Evolutionary conservation across 23 red algal species (phyloP).

Genomic region (Gracilariopsis chorda): DNA sequence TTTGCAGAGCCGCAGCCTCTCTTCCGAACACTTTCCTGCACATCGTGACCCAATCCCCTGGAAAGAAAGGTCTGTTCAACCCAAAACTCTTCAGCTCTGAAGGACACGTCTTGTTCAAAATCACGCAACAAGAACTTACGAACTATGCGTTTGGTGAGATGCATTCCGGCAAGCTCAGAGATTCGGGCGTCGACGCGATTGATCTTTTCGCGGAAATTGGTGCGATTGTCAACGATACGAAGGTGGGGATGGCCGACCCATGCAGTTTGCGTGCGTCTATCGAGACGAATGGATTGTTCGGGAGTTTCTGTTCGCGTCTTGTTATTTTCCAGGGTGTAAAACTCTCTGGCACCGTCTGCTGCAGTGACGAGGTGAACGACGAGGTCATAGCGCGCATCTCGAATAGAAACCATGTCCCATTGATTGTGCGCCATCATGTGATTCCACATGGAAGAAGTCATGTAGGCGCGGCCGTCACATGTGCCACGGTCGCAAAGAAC

Average conservation of each 20-base stretch:
- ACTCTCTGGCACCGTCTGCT: slow-evolving; percentile 61
- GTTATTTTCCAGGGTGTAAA: slow-evolving; percentile 70
- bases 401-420: slow-evolving; percentile 64
- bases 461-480: slow-evolving; percentile 82
- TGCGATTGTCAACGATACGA: slow-evolving; percentile 74
- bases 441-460: slow-evolving; percentile 50
- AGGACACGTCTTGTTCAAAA: neutral
- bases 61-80: slow-evolving; percentile 78
- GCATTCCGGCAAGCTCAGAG: slow-evolving; percentile 69
- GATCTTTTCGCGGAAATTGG: slow-evolving; percentile 79
- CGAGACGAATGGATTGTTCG: slow-evolving; percentile 52
- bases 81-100: slow-evolving; percentile 45
- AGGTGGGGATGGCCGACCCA: slow-evolving; percentile 84
- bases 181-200: slow-evolving; percentile 57
- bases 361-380: slow-evolving; percentile 89
- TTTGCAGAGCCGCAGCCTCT: slow-evolving; percentile 47
- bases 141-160: slow-evolving; percentile 40
- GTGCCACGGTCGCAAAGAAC: slow-evolving; percentile 77
- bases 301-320: slow-evolving; percentile 49
- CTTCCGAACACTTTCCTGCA: slow-evolving; percentile 69
- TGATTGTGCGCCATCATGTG: slow-evolving; percentile 46
- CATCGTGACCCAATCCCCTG: neutral
- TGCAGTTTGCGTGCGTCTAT: slow-evolving; percentile 38
- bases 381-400: slow-evolving; percentile 79
- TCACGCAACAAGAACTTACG: slow-evolving; percentile 66